A percentile compares a stretch with the other conserved stretches of the same genome.
phyloP scores from a whole-genome alignment of 257 asterid species.

The Jacaranda copaia region DNA sequence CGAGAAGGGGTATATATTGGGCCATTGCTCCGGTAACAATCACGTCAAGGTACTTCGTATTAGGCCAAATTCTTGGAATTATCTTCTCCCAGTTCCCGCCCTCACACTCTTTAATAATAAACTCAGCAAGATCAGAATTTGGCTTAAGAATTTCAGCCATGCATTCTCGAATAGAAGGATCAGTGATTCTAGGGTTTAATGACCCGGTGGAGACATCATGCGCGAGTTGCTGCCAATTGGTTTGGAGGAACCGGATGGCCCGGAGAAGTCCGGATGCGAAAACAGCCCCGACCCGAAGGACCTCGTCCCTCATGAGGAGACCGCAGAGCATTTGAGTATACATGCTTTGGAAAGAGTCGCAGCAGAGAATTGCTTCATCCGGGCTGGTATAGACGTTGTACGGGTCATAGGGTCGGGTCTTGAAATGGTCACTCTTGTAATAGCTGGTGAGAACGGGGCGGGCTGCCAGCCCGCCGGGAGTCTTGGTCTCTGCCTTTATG shows the following conservation, averaged over 20 bases:
- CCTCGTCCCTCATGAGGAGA: conserved; percentile 45
- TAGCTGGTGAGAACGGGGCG: conserved; percentile 53
- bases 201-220: conserved; percentile 44
- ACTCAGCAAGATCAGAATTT: conserved; percentile 38
- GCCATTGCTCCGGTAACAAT: conserved; percentile 51
- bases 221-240: conserved; percentile 46
- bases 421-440: conserved; percentile 40
- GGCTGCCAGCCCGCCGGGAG: conserved; percentile 50
- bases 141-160: conserved; percentile 45
- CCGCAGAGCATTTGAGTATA: conserved; percentile 57
- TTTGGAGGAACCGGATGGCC: conserved; percentile 48
- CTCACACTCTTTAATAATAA: conserved; percentile 34
- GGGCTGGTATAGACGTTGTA: conserved; percentile 52
- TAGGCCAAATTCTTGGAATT: conserved; percentile 43
- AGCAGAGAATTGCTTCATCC: conserved; percentile 55
- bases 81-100: conserved; percentile 40
- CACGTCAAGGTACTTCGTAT: conserved; percentile 44
- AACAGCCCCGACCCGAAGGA: conserved; percentile 54
- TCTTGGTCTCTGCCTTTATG: conserved; percentile 47
- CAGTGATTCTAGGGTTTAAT: conserved; percentile 41
- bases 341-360: conserved; percentile 55
- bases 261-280: conserved; percentile 57
- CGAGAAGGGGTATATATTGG: conserved; percentile 48
- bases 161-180: conserved; percentile 34
- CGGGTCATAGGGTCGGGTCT: conserved; percentile 46